Evolutionary conservation across 2,329 filamentous ascomycete genomes (phyloP).

Genomic region (Lachnellula occidentalis): DNA sequence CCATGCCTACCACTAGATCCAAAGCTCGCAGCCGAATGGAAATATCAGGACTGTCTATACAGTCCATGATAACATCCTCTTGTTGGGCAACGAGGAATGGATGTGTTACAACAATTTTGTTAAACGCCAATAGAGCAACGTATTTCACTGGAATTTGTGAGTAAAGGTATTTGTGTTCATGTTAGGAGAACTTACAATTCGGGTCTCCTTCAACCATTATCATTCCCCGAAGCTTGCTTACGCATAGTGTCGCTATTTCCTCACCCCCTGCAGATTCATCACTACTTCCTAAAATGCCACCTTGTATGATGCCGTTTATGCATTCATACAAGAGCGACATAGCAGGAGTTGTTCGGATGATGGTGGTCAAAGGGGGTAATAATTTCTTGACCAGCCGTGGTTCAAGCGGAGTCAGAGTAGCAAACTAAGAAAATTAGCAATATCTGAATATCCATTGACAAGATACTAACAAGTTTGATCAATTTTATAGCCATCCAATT

Average conservation of each 20-base stretch:
- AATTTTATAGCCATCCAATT: constrained; percentile 99
- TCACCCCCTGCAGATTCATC: constrained; percentile 78
- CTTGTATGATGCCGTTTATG: constrained; percentile 97
- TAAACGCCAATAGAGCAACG: constrained; percentile 89
- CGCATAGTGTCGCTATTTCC: constrained; percentile 86
- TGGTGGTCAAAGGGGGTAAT: constrained; percentile 80
- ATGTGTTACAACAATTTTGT: constrained; percentile 87
- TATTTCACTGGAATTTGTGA: constrained; percentile 70
- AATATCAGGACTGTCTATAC: constrained; percentile 91
- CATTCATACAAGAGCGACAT: constrained; percentile 99
- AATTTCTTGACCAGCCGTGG: constrained; percentile 88
- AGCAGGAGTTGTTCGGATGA: constrained; percentile 89
- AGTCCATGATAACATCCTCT: constrained; percentile 93
- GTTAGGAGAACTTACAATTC: constrained; percentile 60
- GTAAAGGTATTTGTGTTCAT: constrained; percentile 9
- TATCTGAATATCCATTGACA: neutral
- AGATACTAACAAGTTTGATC: constrained; percentile 74
- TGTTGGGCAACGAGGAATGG: constrained; percentile 84
- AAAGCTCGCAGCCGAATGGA: constrained; percentile 91
- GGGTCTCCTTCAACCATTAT: constrained; percentile 89
- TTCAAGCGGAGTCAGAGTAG: constrained; percentile 86
- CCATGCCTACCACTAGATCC: constrained; percentile 90
- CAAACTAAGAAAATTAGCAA: constrained; percentile 57
- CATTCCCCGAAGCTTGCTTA: constrained; percentile 90
- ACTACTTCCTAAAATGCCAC: constrained; percentile 80